Evolutionary conservation across 257 asterid genomes (phyloP), one percentile per base, ranked within the genome.

Genomic region (Apocynum venetum): DNA sequence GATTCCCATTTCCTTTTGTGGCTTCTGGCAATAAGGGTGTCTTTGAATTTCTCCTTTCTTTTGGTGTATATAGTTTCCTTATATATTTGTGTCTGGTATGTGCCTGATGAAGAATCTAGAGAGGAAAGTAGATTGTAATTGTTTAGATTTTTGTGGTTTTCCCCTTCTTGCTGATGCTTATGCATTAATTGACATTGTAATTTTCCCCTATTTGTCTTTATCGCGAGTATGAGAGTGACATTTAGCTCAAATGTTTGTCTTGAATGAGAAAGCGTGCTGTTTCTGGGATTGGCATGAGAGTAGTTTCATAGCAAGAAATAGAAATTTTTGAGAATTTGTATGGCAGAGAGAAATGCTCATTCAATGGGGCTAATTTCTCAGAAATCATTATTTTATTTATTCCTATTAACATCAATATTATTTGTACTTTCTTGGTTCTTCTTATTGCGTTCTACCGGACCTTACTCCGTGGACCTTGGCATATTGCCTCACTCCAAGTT

Each of bases 341-440:
- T 53, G 77, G 77, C 19, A 51, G 64, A 49, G 14, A 52, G 76
- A 72, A 53, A 72, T 73, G 77, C 65, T 73, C 66, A 53, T 73
- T 53, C 66, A 67, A 77, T 71, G 84, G 81, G 79, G 66, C 3
- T 65, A 48, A 81, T 77, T 20, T 48, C 79, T 64, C 84, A 87
- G 73, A 95, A 86, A 85, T 84, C 92, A 78, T 79, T 93, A n/a
- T 86, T 86, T 73, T 84, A 82, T 81, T 88, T 91, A 88, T 91
- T 93, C 81, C 79, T 89, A 74, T 55, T 90, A 65, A 81, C 94
- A 52, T 83, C 96, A 1, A 75, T 85, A 57, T 73, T 95, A 80
- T 89, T 95, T 83, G 74, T 93, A 44, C 73, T 86, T n/a, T 93
- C 97, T 77, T 91, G 96, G 97, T 90, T 91, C 75, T 85, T 82